Percentiles rank a stretch among this genome's conserved stretches.
These are phyloP conservation scores for Pleurotus djamor DNA, from an alignment of 768 basidiomycete species.

Conservation along the genomic window DNA sequence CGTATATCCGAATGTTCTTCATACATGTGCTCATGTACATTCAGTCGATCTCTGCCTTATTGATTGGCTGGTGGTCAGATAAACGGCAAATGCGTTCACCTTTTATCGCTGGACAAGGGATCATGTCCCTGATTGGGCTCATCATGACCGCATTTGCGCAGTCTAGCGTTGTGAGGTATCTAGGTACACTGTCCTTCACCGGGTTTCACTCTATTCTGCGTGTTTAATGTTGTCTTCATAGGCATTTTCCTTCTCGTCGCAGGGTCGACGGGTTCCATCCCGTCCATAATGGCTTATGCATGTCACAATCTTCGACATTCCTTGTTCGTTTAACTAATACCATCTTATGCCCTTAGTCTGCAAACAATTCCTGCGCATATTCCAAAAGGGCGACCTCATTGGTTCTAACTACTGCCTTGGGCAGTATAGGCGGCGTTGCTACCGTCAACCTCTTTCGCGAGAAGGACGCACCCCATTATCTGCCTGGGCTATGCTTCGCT, in stretches of 20 bases:
- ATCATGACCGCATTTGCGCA: constrained; percentile 35
- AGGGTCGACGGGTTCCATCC: constrained; percentile 42
- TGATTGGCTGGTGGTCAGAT: constrained; percentile 48
- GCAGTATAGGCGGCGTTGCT: constrained; percentile 46
- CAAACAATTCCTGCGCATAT: constrained; percentile 49
- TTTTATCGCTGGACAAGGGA: constrained; percentile 39
- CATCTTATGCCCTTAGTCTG: constrained; percentile 26
- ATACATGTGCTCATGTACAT: background rate
- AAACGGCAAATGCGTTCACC: constrained; percentile 37
- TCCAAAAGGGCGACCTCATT: constrained; percentile 47
- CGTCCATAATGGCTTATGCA: constrained; percentile 50
- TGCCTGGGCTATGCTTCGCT: constrained; percentile 44
- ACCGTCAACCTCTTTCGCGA: constrained; percentile 48
- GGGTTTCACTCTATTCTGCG: background rate
- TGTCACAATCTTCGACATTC: constrained; percentile 16
- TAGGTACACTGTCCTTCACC: constrained; percentile 26
- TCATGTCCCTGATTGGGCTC: constrained; percentile 39
- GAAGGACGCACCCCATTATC: constrained; percentile 40
- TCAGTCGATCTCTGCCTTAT: constrained; percentile 35
- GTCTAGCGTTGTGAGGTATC: constrained; percentile 36
- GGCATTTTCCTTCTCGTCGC: constrained; percentile 45
- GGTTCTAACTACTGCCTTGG: constrained; percentile 44
- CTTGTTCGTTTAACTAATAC: background rate
- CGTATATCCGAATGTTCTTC: background rate
- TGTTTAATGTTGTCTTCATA: constrained; percentile 14